A percentile compares a stretch with the other conserved stretches of the same genome.
Conservation (phyloP, 2,329 filamentous ascomycete species). For the Colletotrichum sp. region DNA sequence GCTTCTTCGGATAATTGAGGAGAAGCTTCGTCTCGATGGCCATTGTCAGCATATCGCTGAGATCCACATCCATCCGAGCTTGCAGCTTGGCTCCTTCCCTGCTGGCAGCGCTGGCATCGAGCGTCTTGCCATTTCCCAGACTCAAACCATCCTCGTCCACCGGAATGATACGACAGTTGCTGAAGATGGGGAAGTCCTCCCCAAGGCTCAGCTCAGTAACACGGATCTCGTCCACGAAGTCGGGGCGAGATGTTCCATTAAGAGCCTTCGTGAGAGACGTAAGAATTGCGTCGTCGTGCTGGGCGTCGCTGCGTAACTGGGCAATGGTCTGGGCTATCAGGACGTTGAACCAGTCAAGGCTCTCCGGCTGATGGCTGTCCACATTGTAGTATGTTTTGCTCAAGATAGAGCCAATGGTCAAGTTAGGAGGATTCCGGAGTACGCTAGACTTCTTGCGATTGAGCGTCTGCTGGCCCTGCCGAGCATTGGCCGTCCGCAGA, state of each 20-base stretch:
- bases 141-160: conserved; percentile 79
- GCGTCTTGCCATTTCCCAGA: conserved; percentile 55
- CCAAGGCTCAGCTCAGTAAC: conserved; percentile 94
- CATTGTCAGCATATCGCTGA: conserved; percentile 94
- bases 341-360: conserved; percentile 98
- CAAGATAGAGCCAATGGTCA: conserved; percentile 93
- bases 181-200: conserved; percentile 98
- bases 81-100: conserved; percentile 79
- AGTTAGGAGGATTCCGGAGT: conserved; percentile 72
- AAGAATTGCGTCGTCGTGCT: conserved; percentile 89
- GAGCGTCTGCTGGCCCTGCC: conserved; percentile 46
- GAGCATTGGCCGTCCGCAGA: conserved; percentile 52
- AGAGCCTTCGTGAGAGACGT: conserved; percentile 83
- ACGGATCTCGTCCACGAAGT: conserved; percentile 91
- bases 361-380: conserved; percentile 93
- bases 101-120: conserved; percentile 56
- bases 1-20: conserved; percentile 91
- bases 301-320: conserved; percentile 90
- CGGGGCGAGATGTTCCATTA: conserved; percentile 85
- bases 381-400: conserved; percentile 98
- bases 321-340: conserved; percentile 95
- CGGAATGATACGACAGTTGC: conserved; percentile 94
- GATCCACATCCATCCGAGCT: conserved; percentile 94
- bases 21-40: conserved; percentile 93
- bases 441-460: conserved; percentile 75